Evolutionary conservation across 495 filamentous ascomycete species (phyloP), one percentile per base, ranked within the genome.

Genomic region (Penicillium lagena): DNA sequence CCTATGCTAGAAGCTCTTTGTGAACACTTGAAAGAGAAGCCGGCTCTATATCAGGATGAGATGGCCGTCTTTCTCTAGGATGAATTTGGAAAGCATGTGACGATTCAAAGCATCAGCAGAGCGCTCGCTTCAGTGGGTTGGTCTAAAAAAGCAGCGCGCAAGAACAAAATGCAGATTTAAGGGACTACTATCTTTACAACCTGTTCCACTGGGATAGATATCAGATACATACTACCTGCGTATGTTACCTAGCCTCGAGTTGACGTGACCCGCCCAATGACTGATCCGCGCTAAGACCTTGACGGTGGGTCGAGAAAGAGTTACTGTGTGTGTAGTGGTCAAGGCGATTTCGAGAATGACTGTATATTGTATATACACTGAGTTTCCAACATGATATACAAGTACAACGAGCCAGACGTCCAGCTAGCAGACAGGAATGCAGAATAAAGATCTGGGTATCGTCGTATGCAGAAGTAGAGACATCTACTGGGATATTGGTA

Each of bases 181-280:
- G 57, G 37, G 62, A 67, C 37, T 53, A 53, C 12, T 66, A 68
- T 39, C 41, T 62, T 5, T 43, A 66, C 49, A 59, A 52, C 15
- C 14, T 66, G 17, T 66, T n/a, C n/a, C n/a, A n/a, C n/a, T n/a
- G n/a, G n/a, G n/a, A n/a, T n/a, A n/a, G n/a, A n/a, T n/a, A n/a
- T n/a, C n/a, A n/a, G n/a, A n/a, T n/a, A n/a, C n/a, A n/a, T n/a
- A n/a, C n/a, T n/a, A n/a, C n/a, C n/a, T n/a, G n/a, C n/a, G n/a
- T n/a, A n/a, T n/a, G n/a, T n/a, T n/a, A n/a, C n/a, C n/a, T n/a
- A n/a, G n/a, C n/a, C n/a, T n/a, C n/a, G n/a, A n/a, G n/a, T n/a
- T n/a, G n/a, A n/a, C n/a, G n/a, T n/a, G n/a, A n/a, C n/a, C n/a
- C n/a, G n/a, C n/a, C n/a, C n/a, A n/a, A n/a, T n/a, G n/a, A n/a